Evolutionary conservation across 179 eudicot genomes (phyloP).

Genomic region (Carnegiea gigantea): DNA sequence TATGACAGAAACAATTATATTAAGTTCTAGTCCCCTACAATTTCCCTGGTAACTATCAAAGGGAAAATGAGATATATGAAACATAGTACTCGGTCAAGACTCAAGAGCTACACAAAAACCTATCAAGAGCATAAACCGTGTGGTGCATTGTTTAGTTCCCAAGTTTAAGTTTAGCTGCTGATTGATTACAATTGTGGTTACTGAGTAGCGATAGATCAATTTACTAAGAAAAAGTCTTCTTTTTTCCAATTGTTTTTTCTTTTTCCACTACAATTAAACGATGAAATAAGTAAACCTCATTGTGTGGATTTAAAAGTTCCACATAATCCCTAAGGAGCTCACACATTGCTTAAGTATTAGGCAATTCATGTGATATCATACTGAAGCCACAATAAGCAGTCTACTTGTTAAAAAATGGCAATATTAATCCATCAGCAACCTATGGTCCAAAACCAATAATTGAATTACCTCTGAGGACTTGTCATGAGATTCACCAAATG

Average conservation of each 20-base stretch:
- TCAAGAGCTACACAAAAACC: neutral
- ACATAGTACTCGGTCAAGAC: neutral
- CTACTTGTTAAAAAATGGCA: neutral
- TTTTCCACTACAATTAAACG: neutral
- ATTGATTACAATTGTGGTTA: neutral
- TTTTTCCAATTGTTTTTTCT: neutral
- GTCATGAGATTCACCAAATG: constrained; percentile 46
- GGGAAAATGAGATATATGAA: neutral
- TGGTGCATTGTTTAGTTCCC: neutral
- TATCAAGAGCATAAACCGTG: neutral
- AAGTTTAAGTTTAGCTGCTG: neutral
- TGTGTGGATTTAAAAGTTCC: neutral
- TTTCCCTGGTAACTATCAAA: neutral
- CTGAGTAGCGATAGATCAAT: neutral
- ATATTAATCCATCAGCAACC: neutral
- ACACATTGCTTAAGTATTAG: neutral
- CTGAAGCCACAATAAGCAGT: neutral
- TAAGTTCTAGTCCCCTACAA: neutral
- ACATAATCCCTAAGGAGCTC: neutral
- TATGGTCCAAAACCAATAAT: neutral
- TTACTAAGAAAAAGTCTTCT: neutral
- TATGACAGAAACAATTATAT: too few relatives aligned
- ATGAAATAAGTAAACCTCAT: neutral
- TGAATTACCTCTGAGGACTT: constrained; percentile 47
- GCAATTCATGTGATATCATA: neutral